A percentile compares a stretch with the other conserved stretches of the same genome.
These are phyloP conservation scores for Phytopythium mirpurense DNA, from an alignment of 352 stramenopile genomes.

Conservation along the genomic window DNA sequence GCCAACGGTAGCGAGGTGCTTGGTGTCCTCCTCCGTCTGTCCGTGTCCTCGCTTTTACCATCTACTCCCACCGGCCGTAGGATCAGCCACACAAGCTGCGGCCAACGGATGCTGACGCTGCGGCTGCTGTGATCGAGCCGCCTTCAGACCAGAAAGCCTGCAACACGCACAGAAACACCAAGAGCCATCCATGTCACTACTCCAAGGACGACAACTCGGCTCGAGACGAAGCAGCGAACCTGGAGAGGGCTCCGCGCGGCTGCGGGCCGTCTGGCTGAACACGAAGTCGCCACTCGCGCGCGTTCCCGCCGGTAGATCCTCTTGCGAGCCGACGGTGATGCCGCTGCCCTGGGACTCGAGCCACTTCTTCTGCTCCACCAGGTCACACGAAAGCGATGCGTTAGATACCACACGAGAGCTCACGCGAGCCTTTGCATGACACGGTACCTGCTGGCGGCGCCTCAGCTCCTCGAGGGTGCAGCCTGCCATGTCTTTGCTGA, in stretches of 20 bases:
- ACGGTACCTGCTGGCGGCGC: conserved; percentile 29
- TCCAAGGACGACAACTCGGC: not conserved
- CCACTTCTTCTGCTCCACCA: conserved; percentile 1
- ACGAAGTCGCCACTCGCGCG: not conserved
- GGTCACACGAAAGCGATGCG: too few species aligned
- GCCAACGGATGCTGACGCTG: too few species aligned
- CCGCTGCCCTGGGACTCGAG: not conserved
- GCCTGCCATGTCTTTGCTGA: conserved; percentile 50
- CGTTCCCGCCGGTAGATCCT: not conserved
- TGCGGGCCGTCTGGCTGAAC: not conserved
- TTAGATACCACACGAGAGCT: too few species aligned
- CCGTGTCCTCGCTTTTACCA: too few species aligned
- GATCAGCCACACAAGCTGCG: too few species aligned
- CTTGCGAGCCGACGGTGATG: not conserved
- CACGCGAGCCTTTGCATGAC: not conserved
- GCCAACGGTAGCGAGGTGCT: too few species aligned
- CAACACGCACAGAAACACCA: not conserved
- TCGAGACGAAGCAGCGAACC: not conserved
- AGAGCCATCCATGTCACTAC: not conserved
- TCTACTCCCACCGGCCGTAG: too few species aligned
- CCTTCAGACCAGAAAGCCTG: not conserved
- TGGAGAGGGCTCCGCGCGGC: not conserved
- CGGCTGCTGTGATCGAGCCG: too few species aligned
- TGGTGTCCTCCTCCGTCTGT: too few species aligned
- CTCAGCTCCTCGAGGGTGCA: conserved; percentile 44